Conservation (phyloP, 805 yeast genomes). For the Ogataea ganodermae region DNA sequence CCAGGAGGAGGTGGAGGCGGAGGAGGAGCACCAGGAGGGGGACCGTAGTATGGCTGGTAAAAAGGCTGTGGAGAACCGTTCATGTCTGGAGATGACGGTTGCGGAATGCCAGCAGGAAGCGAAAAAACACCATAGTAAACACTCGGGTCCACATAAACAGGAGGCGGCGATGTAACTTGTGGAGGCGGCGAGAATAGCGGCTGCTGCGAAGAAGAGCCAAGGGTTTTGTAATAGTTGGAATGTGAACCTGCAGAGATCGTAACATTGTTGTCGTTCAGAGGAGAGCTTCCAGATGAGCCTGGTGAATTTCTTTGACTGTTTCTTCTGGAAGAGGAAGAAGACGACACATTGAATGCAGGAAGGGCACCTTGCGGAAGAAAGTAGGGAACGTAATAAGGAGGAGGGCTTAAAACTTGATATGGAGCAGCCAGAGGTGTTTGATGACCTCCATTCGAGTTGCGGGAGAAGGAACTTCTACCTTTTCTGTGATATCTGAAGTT, state of each 20-base stretch:
- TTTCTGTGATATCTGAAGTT: constrained; percentile 13
- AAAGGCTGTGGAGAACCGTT: constrained; percentile 12
- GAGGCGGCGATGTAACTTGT: constrained; percentile 14
- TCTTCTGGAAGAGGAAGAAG: constrained; percentile 17
- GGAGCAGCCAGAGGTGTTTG: constrained; percentile 12
- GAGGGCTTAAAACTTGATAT: constrained; percentile 20
- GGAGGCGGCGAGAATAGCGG: constrained; percentile 3
- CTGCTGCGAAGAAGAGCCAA: constrained; percentile 7
- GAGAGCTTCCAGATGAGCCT: constrained; percentile 19
- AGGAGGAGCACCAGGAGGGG: constrained; percentile 4
- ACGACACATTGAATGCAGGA: constrained; percentile 7
- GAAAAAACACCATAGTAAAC: constrained; percentile 16
- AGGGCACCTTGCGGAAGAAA: constrained; percentile 20
- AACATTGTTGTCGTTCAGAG: constrained; percentile 11
- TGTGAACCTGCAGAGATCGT: constrained; percentile 2
- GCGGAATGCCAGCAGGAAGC: constrained; percentile 13
- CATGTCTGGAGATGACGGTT: constrained; percentile 12
- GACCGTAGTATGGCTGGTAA: constrained; percentile 17
- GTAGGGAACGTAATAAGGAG: constrained; percentile 25
- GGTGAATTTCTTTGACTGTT: constrained; percentile 19
- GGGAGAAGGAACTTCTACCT: constrained; percentile 14
- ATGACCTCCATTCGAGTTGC: constrained; percentile 10
- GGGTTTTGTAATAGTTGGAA: constrained; percentile 1
- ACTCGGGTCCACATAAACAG: constrained; percentile 20
- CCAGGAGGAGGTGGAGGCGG: constrained; percentile 9